Percentiles rank a stretch among this genome's conserved stretches.
Conservation (phyloP, 306 rosid genomes). For the Castanea crenata region DNA sequence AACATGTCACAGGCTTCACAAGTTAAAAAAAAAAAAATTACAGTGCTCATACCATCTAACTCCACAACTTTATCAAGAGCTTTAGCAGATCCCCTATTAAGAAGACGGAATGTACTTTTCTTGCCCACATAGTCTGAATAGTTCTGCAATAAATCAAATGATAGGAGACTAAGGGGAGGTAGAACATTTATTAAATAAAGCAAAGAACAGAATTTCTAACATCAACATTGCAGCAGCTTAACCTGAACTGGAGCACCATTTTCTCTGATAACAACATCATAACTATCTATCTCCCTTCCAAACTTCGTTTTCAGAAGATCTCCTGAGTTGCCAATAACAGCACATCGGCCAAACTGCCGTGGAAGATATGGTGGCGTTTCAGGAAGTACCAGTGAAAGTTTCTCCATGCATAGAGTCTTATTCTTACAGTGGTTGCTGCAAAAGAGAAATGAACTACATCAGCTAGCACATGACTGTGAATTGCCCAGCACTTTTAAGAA, state of each 20-base stretch:
- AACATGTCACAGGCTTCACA: slow-evolving; percentile 18
- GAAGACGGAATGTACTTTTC: slow-evolving; percentile 91
- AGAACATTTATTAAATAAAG: slow-evolving; percentile 15
- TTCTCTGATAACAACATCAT: slow-evolving; percentile 89
- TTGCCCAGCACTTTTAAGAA: background rate
- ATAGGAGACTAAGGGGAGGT: background rate
- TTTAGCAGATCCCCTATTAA: slow-evolving; percentile 95
- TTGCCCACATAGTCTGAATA: slow-evolving; percentile 78
- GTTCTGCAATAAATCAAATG: slow-evolving; percentile 51
- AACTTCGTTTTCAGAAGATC: slow-evolving; percentile 90
- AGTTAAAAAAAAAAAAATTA: slow-evolving; percentile 1
- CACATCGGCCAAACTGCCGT: slow-evolving; percentile 81
- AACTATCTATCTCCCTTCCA: slow-evolving; percentile 86
- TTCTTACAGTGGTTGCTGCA: slow-evolving; percentile 82
- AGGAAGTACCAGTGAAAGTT: slow-evolving; percentile 91
- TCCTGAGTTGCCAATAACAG: slow-evolving; percentile 96
- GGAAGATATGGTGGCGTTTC: slow-evolving; percentile 87
- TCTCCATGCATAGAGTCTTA: slow-evolving; percentile 76
- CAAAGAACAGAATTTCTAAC: slow-evolving; percentile 3
- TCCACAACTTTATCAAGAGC: slow-evolving; percentile 92
- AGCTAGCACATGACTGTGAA: background rate
- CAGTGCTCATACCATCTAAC: slow-evolving; percentile 69
- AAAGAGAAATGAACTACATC: slow-evolving; percentile 21
- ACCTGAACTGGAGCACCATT: slow-evolving; percentile 96
- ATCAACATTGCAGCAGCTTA: slow-evolving; percentile 16